Evolutionary conservation across 2,329 filamentous ascomycete species (phyloP).

Genomic region (Apiospora malaysiana): DNA sequence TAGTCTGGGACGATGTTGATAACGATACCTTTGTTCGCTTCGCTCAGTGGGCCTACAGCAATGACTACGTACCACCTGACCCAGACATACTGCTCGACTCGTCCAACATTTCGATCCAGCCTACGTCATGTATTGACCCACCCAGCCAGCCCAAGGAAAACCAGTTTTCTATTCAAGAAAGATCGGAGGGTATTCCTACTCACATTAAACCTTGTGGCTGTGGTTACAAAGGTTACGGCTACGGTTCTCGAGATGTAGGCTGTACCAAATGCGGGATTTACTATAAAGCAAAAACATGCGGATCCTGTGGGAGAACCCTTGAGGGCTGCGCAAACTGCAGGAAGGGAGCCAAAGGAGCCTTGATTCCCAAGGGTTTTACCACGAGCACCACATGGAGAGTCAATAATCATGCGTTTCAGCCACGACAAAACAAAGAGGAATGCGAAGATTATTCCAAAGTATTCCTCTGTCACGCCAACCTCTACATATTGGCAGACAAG

Average conservation of each 20-base stretch:
- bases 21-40: slow-evolving; percentile 27
- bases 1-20: slow-evolving; percentile 28
- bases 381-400: background rate
- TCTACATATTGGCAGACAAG: slow-evolving; percentile 27
- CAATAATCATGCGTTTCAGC: background rate
- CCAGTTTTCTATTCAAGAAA: too few relatives aligned
- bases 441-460: slow-evolving; percentile 27
- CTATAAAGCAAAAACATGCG: too few relatives aligned
- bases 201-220: too few relatives aligned
- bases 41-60: slow-evolving; percentile 27
- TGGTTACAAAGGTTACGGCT: too few relatives aligned
- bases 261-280: too few relatives aligned
- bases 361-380: background rate
- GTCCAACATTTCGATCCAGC: background rate
- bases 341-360: background rate
- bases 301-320: too few relatives aligned
- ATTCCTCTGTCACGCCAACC: slow-evolving; percentile 28
- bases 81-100: slow-evolving; percentile 21
- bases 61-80: slow-evolving; percentile 23
- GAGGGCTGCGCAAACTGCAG: background rate
- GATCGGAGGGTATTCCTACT: too few relatives aligned
- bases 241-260: too few relatives aligned
- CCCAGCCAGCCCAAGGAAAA: too few relatives aligned
- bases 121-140: too few relatives aligned
- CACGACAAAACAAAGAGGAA: slow-evolving; percentile 21